Conservation (phyloP, 208 protist species). For the Phytomonas francai region DNA sequence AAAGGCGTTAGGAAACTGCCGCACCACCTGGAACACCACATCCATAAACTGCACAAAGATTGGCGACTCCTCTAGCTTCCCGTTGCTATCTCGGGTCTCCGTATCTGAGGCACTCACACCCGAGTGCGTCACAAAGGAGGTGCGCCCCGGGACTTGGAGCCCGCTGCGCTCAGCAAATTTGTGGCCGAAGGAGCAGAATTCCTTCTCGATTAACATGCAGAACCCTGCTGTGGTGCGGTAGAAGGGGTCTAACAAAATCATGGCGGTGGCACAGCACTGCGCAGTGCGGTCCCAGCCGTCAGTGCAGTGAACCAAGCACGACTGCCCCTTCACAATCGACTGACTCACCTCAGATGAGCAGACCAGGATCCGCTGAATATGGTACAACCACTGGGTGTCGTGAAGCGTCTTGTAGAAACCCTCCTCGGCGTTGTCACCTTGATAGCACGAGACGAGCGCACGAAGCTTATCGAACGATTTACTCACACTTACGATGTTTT, state of each 20-base stretch:
- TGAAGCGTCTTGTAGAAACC: slow-evolving; percentile 45
- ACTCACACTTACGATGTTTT: slow-evolving; percentile 82
- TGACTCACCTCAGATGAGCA: slow-evolving; percentile 36
- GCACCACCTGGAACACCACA: slow-evolving; percentile 90
- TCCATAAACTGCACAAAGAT: slow-evolving; percentile 95
- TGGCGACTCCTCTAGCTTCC: slow-evolving; percentile 47
- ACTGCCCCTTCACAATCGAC: slow-evolving; percentile 37
- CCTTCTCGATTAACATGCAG: slow-evolving; percentile 91
- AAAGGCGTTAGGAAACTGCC: slow-evolving; percentile 90
- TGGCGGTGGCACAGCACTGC: slow-evolving; percentile 74
- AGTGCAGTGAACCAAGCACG: slow-evolving; percentile 90
- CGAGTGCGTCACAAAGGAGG: slow-evolving; percentile 26
- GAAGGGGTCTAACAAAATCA: slow-evolving; percentile 92
- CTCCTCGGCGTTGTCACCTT: slow-evolving; percentile 40
- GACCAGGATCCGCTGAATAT: slow-evolving; percentile 56
- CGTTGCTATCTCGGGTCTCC: slow-evolving; percentile 18
- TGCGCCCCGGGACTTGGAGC: slow-evolving; percentile 52
- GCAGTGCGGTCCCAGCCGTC: slow-evolving; percentile 95
- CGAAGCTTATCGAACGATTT: slow-evolving; percentile 65
- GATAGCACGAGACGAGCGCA: slow-evolving; percentile 32
- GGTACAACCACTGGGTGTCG: slow-evolving; percentile 53
- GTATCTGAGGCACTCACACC: slow-evolving; percentile 42
- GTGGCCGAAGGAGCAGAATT: slow-evolving; percentile 94
- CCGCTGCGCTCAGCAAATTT: slow-evolving; percentile 91
- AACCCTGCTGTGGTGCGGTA: slow-evolving; percentile 94